Evolutionary conservation across 352 stramenopile genomes (phyloP).

Genomic region (Pythium apleroticum): DNA sequence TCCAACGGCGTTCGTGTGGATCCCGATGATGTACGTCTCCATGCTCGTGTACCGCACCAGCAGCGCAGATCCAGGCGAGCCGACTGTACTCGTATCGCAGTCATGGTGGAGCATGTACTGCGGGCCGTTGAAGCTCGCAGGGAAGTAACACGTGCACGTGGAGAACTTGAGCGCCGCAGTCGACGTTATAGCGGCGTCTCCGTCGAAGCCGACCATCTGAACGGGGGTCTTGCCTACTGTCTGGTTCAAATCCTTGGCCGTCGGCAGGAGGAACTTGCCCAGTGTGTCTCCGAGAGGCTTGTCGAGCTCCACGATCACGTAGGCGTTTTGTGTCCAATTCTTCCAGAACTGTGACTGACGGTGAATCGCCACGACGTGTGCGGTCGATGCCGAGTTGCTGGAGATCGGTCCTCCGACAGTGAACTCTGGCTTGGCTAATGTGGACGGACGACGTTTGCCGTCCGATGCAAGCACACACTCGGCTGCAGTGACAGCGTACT

Average conservation of each 20-base stretch:
- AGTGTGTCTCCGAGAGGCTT: conserved; percentile 31
- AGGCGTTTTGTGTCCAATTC: conserved; percentile 56
- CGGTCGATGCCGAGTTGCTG: conserved; percentile 7
- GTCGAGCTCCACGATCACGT: conserved; percentile 68
- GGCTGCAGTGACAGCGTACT: conserved; percentile 51
- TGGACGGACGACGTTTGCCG: conserved; percentile 31
- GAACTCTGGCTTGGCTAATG: conserved; percentile 30
- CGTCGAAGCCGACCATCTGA: conserved; percentile 51
- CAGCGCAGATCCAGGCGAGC: conserved; percentile 52
- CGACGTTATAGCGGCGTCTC: conserved; percentile 14
- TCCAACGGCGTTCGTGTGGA: conserved; percentile 49
- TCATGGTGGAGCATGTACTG: conserved; percentile 59
- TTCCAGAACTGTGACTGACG: conserved; percentile 69
- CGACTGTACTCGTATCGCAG: conserved; percentile 51
- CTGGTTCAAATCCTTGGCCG: conserved; percentile 33
- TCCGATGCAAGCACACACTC: conserved; percentile 49
- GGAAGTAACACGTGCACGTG: conserved; percentile 52
- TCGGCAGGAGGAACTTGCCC: conserved; percentile 39
- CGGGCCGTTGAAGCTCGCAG: conserved; percentile 35
- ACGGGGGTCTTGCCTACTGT: conserved; percentile 36
- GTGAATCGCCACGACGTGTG: conserved; percentile 44
- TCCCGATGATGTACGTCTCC: conserved; percentile 64
- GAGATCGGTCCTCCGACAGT: conserved; percentile 12
- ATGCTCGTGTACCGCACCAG: conserved; percentile 54
- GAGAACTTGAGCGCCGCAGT: conserved; percentile 35